These are phyloP conservation scores for Gloeostereum incarnatum DNA, from an alignment of 768 basidiomycete species.

Conservation along the genomic window DNA sequence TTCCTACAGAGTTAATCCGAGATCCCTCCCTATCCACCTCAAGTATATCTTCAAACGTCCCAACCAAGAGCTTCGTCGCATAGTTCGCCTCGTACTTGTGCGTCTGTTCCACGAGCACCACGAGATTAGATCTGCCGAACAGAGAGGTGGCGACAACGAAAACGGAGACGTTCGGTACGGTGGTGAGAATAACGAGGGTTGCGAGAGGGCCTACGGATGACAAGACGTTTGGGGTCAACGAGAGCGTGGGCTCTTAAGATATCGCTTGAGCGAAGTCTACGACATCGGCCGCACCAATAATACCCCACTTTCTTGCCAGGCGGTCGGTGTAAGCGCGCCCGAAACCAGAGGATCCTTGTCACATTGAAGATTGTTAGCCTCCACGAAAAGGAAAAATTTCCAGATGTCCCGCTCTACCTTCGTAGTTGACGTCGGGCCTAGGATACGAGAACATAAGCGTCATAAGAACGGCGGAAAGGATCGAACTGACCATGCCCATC, in stretches of 20 bases:
- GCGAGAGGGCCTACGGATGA: slow-evolving; percentile 68
- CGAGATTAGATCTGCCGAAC: slow-evolving; percentile 66
- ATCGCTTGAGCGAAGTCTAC: no score
- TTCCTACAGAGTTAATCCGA: slow-evolving; percentile 38
- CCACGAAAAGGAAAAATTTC: no score
- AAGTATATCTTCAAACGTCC: slow-evolving; percentile 33
- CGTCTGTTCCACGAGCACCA: slow-evolving; percentile 36
- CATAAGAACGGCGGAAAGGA: no score
- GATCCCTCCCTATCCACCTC: slow-evolving; percentile 45
- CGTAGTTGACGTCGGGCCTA: slow-evolving; percentile 60
- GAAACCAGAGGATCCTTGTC: slow-evolving; percentile 70
- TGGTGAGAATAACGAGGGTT: slow-evolving; percentile 37
- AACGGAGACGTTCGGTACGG: slow-evolving; percentile 26
- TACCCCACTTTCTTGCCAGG: slow-evolving; percentile 61
- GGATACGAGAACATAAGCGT: background rate
- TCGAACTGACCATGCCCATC: slow-evolving; percentile 46
- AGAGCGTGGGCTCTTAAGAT: slow-evolving; percentile 30
- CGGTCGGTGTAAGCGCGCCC: slow-evolving; percentile 59
- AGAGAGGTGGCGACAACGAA: slow-evolving; percentile 57
- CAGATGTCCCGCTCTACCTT: no score
- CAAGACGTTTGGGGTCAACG: slow-evolving; percentile 55
- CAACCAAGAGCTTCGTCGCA: slow-evolving; percentile 41
- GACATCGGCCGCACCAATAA: slow-evolving; percentile 67
- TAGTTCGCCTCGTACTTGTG: slow-evolving; percentile 49
- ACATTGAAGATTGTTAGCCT: no score